Evolutionary conservation across 2,329 filamentous ascomycete genomes (phyloP).

Genomic region (Pestalotiopsis sp.): DNA sequence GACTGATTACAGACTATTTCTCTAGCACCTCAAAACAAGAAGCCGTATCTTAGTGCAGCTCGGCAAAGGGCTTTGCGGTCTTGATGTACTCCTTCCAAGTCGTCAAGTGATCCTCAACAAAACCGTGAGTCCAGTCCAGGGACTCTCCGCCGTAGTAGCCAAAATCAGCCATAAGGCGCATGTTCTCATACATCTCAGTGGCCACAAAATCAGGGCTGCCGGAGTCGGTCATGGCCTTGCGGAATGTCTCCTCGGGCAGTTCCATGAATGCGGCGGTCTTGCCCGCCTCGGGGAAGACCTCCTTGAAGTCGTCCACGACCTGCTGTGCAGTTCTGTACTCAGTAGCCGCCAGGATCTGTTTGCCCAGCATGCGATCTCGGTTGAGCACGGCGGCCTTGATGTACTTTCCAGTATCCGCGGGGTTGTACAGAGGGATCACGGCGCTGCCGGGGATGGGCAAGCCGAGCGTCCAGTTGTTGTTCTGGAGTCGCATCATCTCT

Average conservation of each 20-base stretch:
- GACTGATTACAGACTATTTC: too few relatives aligned
- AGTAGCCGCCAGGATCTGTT: not conserved
- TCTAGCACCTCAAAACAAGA: not conserved
- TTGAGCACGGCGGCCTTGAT: not conserved
- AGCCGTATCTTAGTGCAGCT: not conserved
- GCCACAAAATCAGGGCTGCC: not conserved
- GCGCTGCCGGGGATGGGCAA: not conserved
- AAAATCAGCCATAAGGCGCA: not conserved
- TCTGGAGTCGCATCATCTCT: not conserved
- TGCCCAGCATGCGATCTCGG: not conserved
- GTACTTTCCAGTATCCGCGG: not conserved
- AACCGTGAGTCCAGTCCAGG: not conserved
- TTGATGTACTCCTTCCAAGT: not conserved
- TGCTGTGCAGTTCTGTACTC: not conserved
- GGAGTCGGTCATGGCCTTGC: too few relatives aligned
- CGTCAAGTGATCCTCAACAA: not conserved
- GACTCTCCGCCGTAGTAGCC: not conserved
- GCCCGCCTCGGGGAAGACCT: not conserved
- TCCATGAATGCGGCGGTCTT: not conserved
- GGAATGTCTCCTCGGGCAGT: not conserved
- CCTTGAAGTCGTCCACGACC: not conserved
- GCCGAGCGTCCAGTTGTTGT: not conserved
- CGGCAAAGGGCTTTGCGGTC: not conserved
- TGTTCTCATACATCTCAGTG: not conserved
- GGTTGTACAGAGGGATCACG: not conserved